These are phyloP conservation scores for Didymella pinodella DNA, from an alignment of 2,329 filamentous ascomycete species.

Conservation along the genomic window DNA sequence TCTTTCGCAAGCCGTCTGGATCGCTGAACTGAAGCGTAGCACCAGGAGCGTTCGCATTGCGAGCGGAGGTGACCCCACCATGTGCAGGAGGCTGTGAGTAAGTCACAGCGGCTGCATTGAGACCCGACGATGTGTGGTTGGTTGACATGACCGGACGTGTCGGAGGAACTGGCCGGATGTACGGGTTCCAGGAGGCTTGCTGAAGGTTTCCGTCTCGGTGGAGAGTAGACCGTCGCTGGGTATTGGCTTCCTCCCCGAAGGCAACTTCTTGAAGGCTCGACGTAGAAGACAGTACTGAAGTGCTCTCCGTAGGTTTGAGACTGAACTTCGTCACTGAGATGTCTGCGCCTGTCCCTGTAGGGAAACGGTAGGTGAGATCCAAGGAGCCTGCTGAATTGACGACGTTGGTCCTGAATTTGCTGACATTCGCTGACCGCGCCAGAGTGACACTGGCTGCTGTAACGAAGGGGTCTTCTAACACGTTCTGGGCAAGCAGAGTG, in stretches of 20 bases:
- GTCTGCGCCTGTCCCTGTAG: slow-evolving; percentile 13
- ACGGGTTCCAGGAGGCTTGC: neutral
- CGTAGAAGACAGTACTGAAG: neutral
- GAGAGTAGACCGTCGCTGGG: slow-evolving; percentile 5
- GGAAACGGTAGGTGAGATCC: slow-evolving; percentile 41
- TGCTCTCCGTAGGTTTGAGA: neutral
- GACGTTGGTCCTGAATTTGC: neutral
- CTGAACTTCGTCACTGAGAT: too few species aligned
- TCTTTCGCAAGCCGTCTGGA: slow-evolving; percentile 32
- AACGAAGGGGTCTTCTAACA: slow-evolving; percentile 42
- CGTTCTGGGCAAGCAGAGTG: neutral
- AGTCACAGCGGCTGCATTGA: slow-evolving; percentile 30
- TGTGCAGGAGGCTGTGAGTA: slow-evolving; percentile 19
- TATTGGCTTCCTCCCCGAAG: slow-evolving; percentile 35
- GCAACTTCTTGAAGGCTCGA: slow-evolving; percentile 27
- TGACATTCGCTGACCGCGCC: slow-evolving; percentile 1
- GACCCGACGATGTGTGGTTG: slow-evolving; percentile 16
- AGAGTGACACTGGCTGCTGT: slow-evolving; percentile 10
- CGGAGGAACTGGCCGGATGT: slow-evolving; percentile 16
- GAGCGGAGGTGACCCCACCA: neutral
- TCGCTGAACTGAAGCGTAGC: slow-evolving; percentile 39
- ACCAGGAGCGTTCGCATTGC: slow-evolving; percentile 18
- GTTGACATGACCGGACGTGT: slow-evolving; percentile 7
- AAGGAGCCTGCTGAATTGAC: slow-evolving; percentile 25
- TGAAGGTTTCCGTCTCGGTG: neutral